phyloP scores from a whole-genome alignment of 768 basidiomycete species.

The Suillus subluteus region DNA sequence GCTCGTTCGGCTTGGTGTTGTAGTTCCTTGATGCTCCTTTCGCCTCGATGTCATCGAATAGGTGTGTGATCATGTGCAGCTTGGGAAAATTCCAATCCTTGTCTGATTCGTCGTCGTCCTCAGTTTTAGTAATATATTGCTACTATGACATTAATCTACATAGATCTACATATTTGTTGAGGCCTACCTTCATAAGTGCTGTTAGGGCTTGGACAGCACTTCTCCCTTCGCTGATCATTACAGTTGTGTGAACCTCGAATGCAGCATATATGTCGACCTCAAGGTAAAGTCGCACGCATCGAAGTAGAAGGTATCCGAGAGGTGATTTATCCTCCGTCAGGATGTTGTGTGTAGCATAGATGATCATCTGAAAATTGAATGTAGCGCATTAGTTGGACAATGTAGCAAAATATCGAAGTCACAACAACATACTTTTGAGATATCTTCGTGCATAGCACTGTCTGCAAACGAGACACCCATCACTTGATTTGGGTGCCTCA shows the following conservation, averaged over 20 bases:
- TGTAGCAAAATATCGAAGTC: background rate
- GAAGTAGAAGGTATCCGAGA: conserved; percentile 29
- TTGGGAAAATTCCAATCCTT: conserved; percentile 40
- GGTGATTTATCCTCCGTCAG: conserved; percentile 2
- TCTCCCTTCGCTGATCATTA: conserved; percentile 26
- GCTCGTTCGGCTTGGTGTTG: conserved; percentile 38
- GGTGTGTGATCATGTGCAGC: conserved; percentile 33
- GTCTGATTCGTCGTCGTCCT: background rate
- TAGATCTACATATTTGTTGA: background rate
- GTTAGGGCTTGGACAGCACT: conserved; percentile 23
- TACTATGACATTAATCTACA: background rate
- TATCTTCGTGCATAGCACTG: conserved; percentile 39
- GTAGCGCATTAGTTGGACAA: conserved; percentile 28
- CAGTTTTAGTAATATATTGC: conserved; percentile 5
- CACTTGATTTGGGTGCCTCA: conserved; percentile 37
- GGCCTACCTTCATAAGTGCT: conserved; percentile 24
- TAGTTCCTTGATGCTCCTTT: conserved; percentile 38
- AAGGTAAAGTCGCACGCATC: conserved; percentile 33
- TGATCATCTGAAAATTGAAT: conserved; percentile 22
- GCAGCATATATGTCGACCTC: conserved; percentile 35
- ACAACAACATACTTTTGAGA: conserved; percentile 34
- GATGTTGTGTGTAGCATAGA: too few relatives aligned
- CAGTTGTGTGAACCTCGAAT: conserved; percentile 37
- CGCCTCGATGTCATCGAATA: conserved; percentile 33
- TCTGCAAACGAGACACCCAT: conserved; percentile 35